Base-by-base conservation (phyloP, 306 rosid genomes). In the Malus sieversii region DNA sequence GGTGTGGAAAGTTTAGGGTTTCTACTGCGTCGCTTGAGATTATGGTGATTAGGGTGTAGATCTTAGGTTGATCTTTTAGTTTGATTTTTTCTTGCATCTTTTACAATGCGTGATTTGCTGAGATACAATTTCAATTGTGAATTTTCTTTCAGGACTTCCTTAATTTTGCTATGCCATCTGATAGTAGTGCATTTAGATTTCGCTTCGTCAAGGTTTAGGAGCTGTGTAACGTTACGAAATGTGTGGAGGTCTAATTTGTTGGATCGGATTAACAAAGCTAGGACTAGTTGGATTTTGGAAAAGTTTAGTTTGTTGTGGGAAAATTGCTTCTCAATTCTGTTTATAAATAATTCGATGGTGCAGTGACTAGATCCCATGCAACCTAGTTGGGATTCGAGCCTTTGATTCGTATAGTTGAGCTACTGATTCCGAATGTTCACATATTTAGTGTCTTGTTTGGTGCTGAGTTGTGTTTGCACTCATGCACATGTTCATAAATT, bases 201-300 rank as follows among this genome's bases (percentile, higher is more conserved):
- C 35, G 44, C 11, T 48, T 48, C 55, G 19, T 27, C 33, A 14
- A 8, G 13, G n/a, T 13, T 44, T 27, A 29, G 15, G 55, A 40
- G 62, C 22, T 8, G 15, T 45, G 14, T 10, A n/a, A 12, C n/a
- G 45, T 18, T 62, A 1, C 20, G 4, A 64, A 60, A 1, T 25
- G 18, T 25, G 32, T 12, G 35, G 18, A 61, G 19, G 20, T 44
- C 8, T 55, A 35, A 62, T 52, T 7, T 10, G 38, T 27, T 73
- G 62, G 77, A 75, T 75, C 77, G 70, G 70, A 30, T 67, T 18
- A 42, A 19, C 4, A 48, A 71, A 71, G 58, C 66, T 63, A 14
- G 1, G 23, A 8, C 58, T 33, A 8, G 15, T 48, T 16, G 32
- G 27, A 58, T 44, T 61, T 23, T 77, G 44, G 29, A 3, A 25